Percentiles rank a stretch among this genome's conserved stretches.
phyloP scores from a whole-genome alignment of 495 filamentous ascomycete species.

The Podospora comata region DNA sequence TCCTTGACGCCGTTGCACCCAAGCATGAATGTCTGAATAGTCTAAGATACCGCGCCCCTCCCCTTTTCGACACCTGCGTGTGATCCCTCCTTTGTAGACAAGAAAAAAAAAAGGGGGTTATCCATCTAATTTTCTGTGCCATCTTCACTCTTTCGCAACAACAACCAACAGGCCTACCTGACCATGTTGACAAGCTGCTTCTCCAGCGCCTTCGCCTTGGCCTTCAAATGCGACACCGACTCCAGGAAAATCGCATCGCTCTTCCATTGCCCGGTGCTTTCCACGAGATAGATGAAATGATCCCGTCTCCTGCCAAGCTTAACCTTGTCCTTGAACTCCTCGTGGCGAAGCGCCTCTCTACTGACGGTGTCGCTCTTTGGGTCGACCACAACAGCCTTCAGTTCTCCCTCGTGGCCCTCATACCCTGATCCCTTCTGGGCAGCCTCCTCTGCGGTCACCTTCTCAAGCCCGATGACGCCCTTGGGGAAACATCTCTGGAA shows the following conservation, averaged over 20 bases:
- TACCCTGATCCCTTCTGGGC: conserved; percentile 58
- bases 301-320: conserved; percentile 84
- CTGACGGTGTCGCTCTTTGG: conserved; percentile 89
- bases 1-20: conserved; percentile 33
- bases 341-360: conserved; percentile 85
- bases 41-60: background rate
- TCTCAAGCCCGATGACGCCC: conserved; percentile 80
- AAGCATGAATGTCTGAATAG: conserved; percentile 15
- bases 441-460: conserved; percentile 66
- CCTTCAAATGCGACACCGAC: conserved; percentile 76
- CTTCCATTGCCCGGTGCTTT: conserved; percentile 90
- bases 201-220: conserved; percentile 54
- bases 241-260: conserved; percentile 90
- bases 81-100: background rate
- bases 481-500: conserved; percentile 86
- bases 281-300: conserved; percentile 95
- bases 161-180: conserved; percentile 20
- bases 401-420: conserved; percentile 67
- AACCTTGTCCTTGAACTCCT: conserved; percentile 92
- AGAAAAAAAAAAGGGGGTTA: background rate
- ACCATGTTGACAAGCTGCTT: conserved; percentile 51
- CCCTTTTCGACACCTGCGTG: background rate
- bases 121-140: background rate
- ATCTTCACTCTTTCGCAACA: background rate
- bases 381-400: conserved; percentile 81